Evolutionary conservation across 2,329 filamentous ascomycete species (phyloP), one percentile per base, ranked within the genome.

Genomic region (Fusarium newnesense): DNA sequence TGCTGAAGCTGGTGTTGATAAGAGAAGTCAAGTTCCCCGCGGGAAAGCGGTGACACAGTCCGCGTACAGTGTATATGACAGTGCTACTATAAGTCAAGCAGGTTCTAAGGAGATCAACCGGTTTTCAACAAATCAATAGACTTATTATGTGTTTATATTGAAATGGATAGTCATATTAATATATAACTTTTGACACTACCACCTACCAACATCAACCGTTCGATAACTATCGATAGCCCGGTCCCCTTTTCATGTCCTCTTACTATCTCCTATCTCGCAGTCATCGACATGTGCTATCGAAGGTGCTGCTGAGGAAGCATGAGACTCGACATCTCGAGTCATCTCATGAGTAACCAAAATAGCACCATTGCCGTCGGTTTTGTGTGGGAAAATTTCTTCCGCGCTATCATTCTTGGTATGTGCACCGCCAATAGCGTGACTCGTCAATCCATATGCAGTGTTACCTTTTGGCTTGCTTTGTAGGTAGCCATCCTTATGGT

Each of bases 341-440:
- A 74, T 57, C 42, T 73, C 69, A 24, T 60, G 69, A 4, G 64
- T 75, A 8, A 77, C 63, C 61, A 77, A 57, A n/a, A 77, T 76
- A 15, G 74, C 58, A 19, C 72, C 69, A n/a, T 72, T 68, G 7
- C 66, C 62, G 19, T 76, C 70, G 11, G 64, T 69, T 47, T 69
- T 65, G n/a, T 69, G 70, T 16, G 63, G 70, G 18, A 76, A 75
- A 8, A 77, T 75, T 36, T 76, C 74, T 32, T 76, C 74, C 2
- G 64, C 71, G 50, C 74, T 74, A 28, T 75, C 72, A 63, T 76
- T 76, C 24, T 70, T 67, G 21, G 53, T 74, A 40, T 72, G 65
- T n/a, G 50, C 34, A 21, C 74, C 69, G 24, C 71, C 69, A 16
- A 73, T 39, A 18, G 67, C 72, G 21, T 67, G 53, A 32, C 74